These are phyloP conservation scores for Colletotrichum higginsianum DNA, from an alignment of 2,329 filamentous ascomycete genomes.

Conservation along the genomic window DNA sequence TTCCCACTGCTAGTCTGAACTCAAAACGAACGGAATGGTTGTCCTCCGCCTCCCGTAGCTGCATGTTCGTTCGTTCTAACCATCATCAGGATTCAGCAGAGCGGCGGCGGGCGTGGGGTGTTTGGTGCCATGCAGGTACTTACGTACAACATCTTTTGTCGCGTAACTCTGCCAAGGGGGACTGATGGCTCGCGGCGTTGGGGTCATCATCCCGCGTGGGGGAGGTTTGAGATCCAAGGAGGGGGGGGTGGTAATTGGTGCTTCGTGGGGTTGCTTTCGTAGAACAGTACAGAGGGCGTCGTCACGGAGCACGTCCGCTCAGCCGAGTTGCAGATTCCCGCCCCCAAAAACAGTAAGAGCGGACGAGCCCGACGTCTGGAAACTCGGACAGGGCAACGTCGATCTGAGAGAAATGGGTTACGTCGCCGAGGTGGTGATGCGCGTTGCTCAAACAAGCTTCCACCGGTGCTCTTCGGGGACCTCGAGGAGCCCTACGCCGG, in stretches of 20 bases:
- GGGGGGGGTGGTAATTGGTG: background rate
- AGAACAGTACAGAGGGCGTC: background rate
- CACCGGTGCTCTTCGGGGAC: background rate
- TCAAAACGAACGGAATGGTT: conserved; percentile 21
- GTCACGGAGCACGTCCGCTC: background rate
- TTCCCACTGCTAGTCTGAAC: conserved; percentile 23
- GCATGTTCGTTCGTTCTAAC: background rate
- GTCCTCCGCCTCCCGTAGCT: background rate
- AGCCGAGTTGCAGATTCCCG: background rate
- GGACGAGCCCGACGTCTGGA: conserved; percentile 3
- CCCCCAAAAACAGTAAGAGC: background rate
- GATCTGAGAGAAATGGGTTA: background rate
- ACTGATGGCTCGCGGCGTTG: conserved; percentile 9
- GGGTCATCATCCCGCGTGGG: conserved; percentile 35
- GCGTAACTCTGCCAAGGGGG: conserved; percentile 24
- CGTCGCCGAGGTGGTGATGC: background rate
- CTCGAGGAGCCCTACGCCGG: background rate
- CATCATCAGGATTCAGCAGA: background rate
- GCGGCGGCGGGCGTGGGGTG: too few species aligned
- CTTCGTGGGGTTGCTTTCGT: background rate
- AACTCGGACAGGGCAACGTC: background rate
- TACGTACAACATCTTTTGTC: conserved; percentile 6
- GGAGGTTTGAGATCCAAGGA: background rate
- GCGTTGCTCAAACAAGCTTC: background rate
- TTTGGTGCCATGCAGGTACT: background rate